Evolutionary conservation across 768 basidiomycete genomes (phyloP), one percentile per base, ranked within the genome.

Genomic region (Mycena olivaceomarginata): DNA sequence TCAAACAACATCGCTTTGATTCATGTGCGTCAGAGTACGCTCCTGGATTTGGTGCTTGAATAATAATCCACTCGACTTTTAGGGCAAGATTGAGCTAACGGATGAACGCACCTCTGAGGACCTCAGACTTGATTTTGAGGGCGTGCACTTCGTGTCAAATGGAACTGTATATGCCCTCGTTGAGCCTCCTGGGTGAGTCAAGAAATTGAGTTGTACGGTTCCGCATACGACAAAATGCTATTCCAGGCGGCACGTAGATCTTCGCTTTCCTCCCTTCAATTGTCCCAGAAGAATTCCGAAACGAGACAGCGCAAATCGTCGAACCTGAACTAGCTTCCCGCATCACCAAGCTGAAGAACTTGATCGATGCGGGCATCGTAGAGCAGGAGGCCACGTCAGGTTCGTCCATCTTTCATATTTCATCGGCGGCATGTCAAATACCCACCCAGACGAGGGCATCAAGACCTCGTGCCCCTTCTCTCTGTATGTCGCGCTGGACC

Each of bases 141-240:
- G 94, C 1, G 87, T 96, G 31, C 95, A 96, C 83, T 93, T 96
- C 81, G 79, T 94, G 13, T 83, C 88, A 37, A 94, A 94, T 71
- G 96, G 96, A 0, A 90, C 94, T 0, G 90, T 97, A n/a, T 95
- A 93, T 80, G 96, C 94, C 2, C 88, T 95, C 66, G 94, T 93
- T 20, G 90, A 92, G 78, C 90, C 93, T 5, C 81, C 83, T 20
- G 93, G 92, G 95, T 96, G 77, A 77, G 89, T 79, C 13, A 40
- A 41, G 41, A 37, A 11, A 56, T 67, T 22, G 51, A 53, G 16
- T 67, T 9, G 20, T 22, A 15, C 31, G n/a, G 12, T 22, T 56
- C 5, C 15, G 20, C n/a, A 11, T 41, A 40, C 64, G 15, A 70
- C 16, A 11, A 65, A 64, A 45, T 25, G 31, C 31, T 31, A 60